Evolutionary conservation across 2,329 filamentous ascomycete genomes (phyloP).

Genomic region (Lachnellula cervina): DNA sequence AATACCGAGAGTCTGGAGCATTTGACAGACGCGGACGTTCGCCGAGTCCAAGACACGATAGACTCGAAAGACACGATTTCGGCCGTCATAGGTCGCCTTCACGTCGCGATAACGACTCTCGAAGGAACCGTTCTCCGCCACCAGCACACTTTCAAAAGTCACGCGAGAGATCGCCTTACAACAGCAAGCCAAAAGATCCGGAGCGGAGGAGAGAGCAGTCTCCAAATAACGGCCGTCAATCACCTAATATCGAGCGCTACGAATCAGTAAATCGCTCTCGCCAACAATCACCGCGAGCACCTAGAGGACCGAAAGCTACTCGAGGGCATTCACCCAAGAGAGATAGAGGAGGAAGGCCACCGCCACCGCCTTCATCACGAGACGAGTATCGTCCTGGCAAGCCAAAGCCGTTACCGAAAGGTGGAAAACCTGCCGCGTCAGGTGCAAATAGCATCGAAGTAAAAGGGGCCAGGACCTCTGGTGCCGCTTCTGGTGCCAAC

Average conservation of each 20-base stretch:
- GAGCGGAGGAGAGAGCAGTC: conserved; percentile 21
- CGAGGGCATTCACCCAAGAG: conserved; percentile 23
- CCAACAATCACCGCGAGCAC: conserved; percentile 26
- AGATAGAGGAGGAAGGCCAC: conserved; percentile 17
- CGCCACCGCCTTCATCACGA: conserved; percentile 8
- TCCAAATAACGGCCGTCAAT: conserved; percentile 16
- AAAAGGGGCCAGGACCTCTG: conserved; percentile 19
- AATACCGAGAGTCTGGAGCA: conserved; percentile 21
- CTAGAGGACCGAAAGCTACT: conserved; percentile 19
- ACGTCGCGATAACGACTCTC: conserved; percentile 13
- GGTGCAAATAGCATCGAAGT: conserved; percentile 33
- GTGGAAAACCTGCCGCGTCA: conserved; percentile 20
- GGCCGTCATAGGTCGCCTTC: conserved; percentile 18
- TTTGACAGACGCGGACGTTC: conserved; percentile 28
- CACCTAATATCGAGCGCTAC: conserved; percentile 27
- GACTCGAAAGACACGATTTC: conserved; percentile 17
- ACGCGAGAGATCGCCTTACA: conserved; percentile 20
- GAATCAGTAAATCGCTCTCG: conserved; percentile 25
- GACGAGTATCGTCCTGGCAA: conserved; percentile 27
- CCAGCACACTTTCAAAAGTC: conserved; percentile 13
- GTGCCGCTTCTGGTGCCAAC: conserved; percentile 32
- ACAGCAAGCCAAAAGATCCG: conserved; percentile 16
- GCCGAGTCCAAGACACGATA: conserved; percentile 16
- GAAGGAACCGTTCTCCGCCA: conserved; percentile 17
- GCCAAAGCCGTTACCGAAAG: conserved; percentile 11